Base-by-base conservation (phyloP, 495 filamentous ascomycete species). In the Hypoxylon lienhwacheense region DNA sequence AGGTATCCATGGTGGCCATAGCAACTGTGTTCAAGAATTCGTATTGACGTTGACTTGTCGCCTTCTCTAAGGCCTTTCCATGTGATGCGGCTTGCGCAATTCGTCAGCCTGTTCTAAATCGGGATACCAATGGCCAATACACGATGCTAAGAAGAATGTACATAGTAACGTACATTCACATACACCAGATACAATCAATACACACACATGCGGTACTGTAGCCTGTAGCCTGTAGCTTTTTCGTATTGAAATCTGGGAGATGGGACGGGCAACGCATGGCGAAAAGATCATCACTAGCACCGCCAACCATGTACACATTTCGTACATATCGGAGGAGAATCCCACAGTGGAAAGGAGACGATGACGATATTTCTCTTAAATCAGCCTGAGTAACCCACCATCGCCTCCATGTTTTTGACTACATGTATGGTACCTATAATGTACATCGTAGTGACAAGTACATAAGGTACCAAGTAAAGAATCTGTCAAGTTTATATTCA, bases 21-120 rank as follows among this genome's bases (percentile, higher is more conserved):
- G 47, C 43, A 56, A 53, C 52, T 55, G 51, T 31, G 35, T 20
- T 24, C 7, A 41, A 41, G n/a, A n/a, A n/a, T n/a, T n/a, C 36
- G 41, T 56, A 29, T 44, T 53, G 47, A 61, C 46, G 32, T 53
- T 26, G 36, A 44, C 36, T 47, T 59, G 42, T 43, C 44, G 10
- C 28, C 37, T 35, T 36, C 14, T 29, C 15, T 34, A 20, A 34
- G 8, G 37, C 10, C 35, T 48, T 22, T 45, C 29, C n/a, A 22
- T 49, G 22, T 32, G 29, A 49, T 33, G 19, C 8, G 11, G 25
- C 4, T 19, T 32, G 34, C n/a, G 21, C 39, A 37, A 56, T 56
- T 61, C 42, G 58, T 53, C 52, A 61, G 46, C 47, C 17, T 42
- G 43, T 56, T 43, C 58, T 59, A 59, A 59, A 47, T 52, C 32